phyloP scores from a whole-genome alignment of 2,329 filamentous ascomycete species.

The Pseudomassariella vexata region DNA sequence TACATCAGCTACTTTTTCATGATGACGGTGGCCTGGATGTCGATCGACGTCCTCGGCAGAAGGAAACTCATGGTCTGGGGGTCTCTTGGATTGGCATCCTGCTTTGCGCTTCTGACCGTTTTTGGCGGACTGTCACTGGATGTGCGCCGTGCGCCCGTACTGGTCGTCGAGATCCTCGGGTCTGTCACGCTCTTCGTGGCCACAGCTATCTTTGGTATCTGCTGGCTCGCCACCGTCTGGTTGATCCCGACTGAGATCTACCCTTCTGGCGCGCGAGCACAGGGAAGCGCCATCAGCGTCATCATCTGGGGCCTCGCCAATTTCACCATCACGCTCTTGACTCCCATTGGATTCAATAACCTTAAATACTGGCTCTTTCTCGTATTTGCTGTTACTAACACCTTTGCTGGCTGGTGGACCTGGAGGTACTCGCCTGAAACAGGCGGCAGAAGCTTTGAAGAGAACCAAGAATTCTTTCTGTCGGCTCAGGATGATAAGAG shows the following conservation, averaged over 20 bases:
- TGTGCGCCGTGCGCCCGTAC: slow-evolving; percentile 28
- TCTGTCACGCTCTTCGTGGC: slow-evolving; percentile 48
- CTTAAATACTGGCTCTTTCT: slow-evolving; percentile 53
- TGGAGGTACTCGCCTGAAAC: slow-evolving; percentile 45
- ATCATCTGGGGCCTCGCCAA: slow-evolving; percentile 53
- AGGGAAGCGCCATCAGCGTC: slow-evolving; percentile 49
- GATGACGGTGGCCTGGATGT: slow-evolving; percentile 56
- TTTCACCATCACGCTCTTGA: slow-evolving; percentile 50
- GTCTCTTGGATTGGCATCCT: slow-evolving; percentile 38
- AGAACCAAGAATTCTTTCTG: slow-evolving; percentile 54
- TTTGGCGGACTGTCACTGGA: slow-evolving; percentile 43
- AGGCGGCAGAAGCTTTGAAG: slow-evolving; percentile 52
- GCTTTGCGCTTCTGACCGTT: slow-evolving; percentile 44
- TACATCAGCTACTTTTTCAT: slow-evolving; percentile 55
- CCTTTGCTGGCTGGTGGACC: slow-evolving; percentile 48
- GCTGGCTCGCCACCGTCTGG: slow-evolving; percentile 55
- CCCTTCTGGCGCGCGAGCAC: slow-evolving; percentile 46
- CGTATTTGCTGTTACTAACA: slow-evolving; percentile 49
- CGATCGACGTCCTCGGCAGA: slow-evolving; percentile 50
- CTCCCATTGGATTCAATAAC: slow-evolving; percentile 54
- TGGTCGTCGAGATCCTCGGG: slow-evolving; percentile 42
- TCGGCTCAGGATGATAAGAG: slow-evolving; percentile 42
- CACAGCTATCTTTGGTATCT: slow-evolving; percentile 55
- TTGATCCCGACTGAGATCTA: slow-evolving; percentile 55
- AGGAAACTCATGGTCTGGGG: slow-evolving; percentile 48